Percentiles rank a stretch among this genome's conserved stretches.
These are phyloP conservation scores for Trichoderma aggressivum DNA, from an alignment of 2,329 filamentous ascomycete species.

Conservation along the genomic window DNA sequence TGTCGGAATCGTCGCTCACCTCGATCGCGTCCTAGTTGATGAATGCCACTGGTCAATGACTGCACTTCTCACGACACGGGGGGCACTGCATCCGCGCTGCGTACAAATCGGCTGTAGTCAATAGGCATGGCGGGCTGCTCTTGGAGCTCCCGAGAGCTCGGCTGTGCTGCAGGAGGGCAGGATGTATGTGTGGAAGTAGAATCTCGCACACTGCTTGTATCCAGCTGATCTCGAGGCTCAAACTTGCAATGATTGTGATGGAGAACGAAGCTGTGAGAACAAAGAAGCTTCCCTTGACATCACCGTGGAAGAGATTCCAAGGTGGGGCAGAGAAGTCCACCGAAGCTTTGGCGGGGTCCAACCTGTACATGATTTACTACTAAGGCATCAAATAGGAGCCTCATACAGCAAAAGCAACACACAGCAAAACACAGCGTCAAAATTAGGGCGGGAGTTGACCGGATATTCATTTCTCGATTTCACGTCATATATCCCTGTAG, in stretches of 20 bases:
- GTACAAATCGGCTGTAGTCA: constrained; percentile 67
- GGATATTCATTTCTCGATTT: not conserved
- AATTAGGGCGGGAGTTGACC: not conserved
- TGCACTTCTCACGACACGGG: not conserved
- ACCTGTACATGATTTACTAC: not conserved
- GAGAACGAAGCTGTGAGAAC: not conserved
- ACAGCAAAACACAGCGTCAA: not conserved
- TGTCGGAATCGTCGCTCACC: constrained; percentile 95
- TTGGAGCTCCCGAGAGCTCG: constrained; percentile 13
- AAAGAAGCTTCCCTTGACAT: not conserved
- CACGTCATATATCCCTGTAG: not conserved
- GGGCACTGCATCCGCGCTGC: constrained; percentile 20
- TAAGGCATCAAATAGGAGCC: not conserved
- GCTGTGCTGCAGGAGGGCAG: not conserved
- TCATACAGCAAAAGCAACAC: not conserved
- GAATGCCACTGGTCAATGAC: not conserved
- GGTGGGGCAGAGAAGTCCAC: constrained; percentile 16
- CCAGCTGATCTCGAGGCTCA: too few relatives aligned
- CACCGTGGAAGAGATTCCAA: not conserved
- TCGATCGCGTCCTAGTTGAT: constrained; percentile 72
- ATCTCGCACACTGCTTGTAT: not conserved
- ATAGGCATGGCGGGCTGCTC: constrained; percentile 42
- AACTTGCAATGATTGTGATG: not conserved
- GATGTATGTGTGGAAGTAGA: not conserved
- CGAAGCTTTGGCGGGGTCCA: constrained; percentile 16